These are phyloP conservation scores for Globisporangium uncinulatum DNA, from an alignment of 352 stramenopile species.

Conservation along the genomic window DNA sequence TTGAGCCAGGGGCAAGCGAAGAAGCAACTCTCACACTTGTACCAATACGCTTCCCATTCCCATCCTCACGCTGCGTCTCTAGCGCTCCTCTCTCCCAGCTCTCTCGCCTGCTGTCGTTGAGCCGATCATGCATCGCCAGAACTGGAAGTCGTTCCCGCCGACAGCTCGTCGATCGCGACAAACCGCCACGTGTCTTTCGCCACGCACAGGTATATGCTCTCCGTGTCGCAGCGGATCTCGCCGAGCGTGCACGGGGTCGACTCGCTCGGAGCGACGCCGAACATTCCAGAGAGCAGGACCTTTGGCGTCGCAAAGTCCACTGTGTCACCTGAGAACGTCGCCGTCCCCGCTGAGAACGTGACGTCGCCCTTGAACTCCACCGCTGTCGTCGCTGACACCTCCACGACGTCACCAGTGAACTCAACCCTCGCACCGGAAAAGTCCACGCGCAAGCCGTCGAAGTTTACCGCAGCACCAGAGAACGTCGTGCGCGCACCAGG, in stretches of 20 bases:
- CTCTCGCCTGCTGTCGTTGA: neutral
- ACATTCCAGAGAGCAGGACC: constrained; percentile 8
- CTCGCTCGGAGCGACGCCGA: neutral
- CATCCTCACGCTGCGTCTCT: too few species aligned
- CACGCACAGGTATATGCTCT: constrained; percentile 7
- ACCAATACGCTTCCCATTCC: too few species aligned
- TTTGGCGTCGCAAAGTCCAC: constrained; percentile 12
- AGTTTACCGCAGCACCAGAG: constrained; percentile 3
- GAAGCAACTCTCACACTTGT: too few species aligned
- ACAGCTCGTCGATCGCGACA: neutral
- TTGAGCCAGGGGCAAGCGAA: too few species aligned
- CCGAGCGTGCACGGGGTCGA: constrained; percentile 9
- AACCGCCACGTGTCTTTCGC: constrained; percentile 2
- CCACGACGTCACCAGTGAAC: constrained; percentile 10
- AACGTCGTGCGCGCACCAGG: constrained; percentile 8
- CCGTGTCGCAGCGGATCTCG: constrained; percentile 11
- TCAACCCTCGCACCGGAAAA: constrained; percentile 4
- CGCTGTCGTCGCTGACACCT: constrained; percentile 6
- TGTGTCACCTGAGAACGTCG: constrained; percentile 1
- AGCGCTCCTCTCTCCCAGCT: neutral
- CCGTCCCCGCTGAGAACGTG: constrained; percentile 3
- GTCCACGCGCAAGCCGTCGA: constrained; percentile 1
- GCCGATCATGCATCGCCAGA: too few species aligned
- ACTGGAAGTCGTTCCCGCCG: neutral
- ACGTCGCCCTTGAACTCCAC: constrained; percentile 10